Conservation (phyloP, 371 early-diverging fungal genomes). For the Mucor mucedo region DNA sequence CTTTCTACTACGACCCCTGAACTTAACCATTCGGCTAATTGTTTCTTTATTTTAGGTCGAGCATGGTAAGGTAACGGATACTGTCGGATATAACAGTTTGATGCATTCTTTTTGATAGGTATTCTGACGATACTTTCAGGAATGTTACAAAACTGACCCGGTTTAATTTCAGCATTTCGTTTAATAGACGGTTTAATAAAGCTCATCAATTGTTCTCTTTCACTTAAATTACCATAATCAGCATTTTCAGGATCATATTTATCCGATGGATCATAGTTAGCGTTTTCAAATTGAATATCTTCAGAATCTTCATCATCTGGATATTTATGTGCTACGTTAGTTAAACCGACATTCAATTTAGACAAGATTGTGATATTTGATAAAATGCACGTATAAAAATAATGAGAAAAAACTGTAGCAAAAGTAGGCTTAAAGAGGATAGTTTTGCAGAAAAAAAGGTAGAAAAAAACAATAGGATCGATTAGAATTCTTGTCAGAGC, state of each 20-base stretch:
- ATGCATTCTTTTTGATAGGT: neutral
- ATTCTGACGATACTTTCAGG: neutral
- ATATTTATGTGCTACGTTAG: neutral
- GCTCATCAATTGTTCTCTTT: neutral
- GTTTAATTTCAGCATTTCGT: neutral
- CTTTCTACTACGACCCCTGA: too few relatives aligned
- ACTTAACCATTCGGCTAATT: too few relatives aligned
- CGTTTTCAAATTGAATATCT: neutral
- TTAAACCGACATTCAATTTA: neutral
- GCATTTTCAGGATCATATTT: neutral
- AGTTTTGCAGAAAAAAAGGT: too few relatives aligned
- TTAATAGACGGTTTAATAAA: neutral
- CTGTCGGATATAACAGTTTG: neutral
- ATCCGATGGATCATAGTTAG: neutral
- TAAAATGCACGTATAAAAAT: too few relatives aligned
- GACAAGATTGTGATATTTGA: neutral
- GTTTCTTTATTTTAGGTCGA: too few relatives aligned
- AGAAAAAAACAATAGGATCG: too few relatives aligned
- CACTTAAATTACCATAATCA: neutral
- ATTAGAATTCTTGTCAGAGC: too few relatives aligned
- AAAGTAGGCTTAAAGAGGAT: too few relatives aligned
- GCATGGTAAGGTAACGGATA: too few relatives aligned
- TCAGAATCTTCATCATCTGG: neutral
- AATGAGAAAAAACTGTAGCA: too few relatives aligned
- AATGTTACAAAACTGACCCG: neutral